Evolutionary conservation across 78 protist genomes (phyloP), one percentile per base, ranked within the genome.

Genomic region (Pelomyxa schiedti): DNA sequence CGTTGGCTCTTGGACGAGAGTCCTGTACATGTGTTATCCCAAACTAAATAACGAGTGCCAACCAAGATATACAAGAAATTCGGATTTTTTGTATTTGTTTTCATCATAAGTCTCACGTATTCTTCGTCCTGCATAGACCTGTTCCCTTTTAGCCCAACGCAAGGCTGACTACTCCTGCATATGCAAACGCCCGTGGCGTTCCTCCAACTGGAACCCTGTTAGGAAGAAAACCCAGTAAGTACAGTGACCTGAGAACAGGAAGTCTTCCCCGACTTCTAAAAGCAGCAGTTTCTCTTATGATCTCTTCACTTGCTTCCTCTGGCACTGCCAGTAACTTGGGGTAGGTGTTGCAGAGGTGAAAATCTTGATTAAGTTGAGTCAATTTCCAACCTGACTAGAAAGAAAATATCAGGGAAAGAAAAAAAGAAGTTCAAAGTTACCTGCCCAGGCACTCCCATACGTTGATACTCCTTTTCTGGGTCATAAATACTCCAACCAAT

Each of bases 1-100:
- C 95, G 42, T 91, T 90, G 28, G 87, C 77, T 77, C 72, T 72
- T 1, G 95, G 93, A 8, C 95, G 68, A 42, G 90, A 82, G 69
- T 92, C 95, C 79, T 89, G 53, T 39, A 92, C 87, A 38, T 75
- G 65, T n/a, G n/a, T n/a, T n/a, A n/a, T n/a, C n/a, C n/a, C n/a
- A n/a, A n/a, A n/a, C n/a, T n/a, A n/a, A n/a, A n/a, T n/a, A n/a
- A n/a, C n/a, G n/a, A n/a, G n/a, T n/a, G n/a, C n/a, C n/a, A n/a
- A n/a, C n/a, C 32, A 47, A 16, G 58, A 47, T 47, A 16, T 16
- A 47, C 32, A 47, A 16, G 32, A 16, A 24, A 16, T 47, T 47
- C 32, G 58, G 58, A 16, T 47, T 47, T 16, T 16, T 47, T 16
- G 58, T 47, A 16, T 47, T 47, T 16, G 58, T 47, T 16, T 16